Percentiles rank a stretch among this genome's conserved stretches.
phyloP scores from a whole-genome alignment of 2,329 filamentous ascomycete genomes.

The Penicillium sp. region DNA sequence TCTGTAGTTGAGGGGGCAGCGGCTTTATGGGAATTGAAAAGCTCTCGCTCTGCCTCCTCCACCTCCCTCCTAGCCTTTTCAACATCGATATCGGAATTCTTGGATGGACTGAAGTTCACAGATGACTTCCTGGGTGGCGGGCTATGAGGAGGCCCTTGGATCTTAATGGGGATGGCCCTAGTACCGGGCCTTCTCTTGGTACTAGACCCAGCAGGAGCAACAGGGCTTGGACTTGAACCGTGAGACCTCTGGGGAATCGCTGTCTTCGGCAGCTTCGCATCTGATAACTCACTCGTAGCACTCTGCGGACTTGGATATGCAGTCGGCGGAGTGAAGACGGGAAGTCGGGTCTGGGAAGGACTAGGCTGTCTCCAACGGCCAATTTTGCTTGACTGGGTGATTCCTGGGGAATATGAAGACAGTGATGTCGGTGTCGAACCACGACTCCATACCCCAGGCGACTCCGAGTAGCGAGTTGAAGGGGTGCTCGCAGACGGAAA shows the following conservation, averaged over 20 bases:
- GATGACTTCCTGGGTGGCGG: constrained; percentile 60
- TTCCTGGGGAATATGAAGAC: constrained; percentile 47
- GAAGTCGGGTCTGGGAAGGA: constrained; percentile 36
- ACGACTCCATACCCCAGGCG: constrained; percentile 44
- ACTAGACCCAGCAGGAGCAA: constrained; percentile 4
- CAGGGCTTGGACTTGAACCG: constrained; percentile 7
- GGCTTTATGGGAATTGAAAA: constrained; percentile 15
- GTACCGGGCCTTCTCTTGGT: background rate
- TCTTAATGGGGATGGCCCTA: background rate
- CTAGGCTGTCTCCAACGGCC: constrained; percentile 35
- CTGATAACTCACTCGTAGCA: constrained; percentile 17
- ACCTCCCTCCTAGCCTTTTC: constrained; percentile 29
- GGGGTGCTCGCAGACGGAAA: constrained; percentile 41
- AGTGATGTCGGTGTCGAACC: constrained; percentile 48
- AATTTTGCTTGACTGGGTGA: constrained; percentile 39
- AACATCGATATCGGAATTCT: constrained; percentile 18
- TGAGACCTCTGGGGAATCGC: constrained; percentile 8
- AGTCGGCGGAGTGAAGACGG: constrained; percentile 25
- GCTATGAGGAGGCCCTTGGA: constrained; percentile 47
- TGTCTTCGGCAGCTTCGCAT: constrained; percentile 12
- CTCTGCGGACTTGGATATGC: constrained; percentile 19
- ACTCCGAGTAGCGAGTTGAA: constrained; percentile 45
- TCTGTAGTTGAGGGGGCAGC: constrained; percentile 27
- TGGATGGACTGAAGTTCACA: constrained; percentile 47
- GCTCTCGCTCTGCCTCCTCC: constrained; percentile 25